Evolutionary conservation across 495 filamentous ascomycete species (phyloP).

Genomic region (Pseudoneurospora amorphoporcata): DNA sequence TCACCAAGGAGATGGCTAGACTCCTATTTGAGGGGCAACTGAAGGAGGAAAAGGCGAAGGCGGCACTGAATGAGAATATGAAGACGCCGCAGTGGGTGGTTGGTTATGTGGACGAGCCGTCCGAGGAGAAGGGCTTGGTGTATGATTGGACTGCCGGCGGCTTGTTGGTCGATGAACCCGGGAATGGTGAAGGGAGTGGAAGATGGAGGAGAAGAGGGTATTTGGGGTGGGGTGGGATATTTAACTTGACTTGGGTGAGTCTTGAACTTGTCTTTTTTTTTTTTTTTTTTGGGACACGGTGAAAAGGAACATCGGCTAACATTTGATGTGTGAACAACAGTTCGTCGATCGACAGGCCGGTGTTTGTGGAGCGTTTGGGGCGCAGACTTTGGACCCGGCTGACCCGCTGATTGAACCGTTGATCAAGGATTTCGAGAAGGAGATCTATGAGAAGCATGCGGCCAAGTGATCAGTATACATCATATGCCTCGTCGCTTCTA

Average conservation of each 20-base stretch:
- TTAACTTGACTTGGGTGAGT: conserved; percentile 25
- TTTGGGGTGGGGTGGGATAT: conserved; percentile 27
- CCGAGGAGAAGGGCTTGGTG: conserved; percentile 2
- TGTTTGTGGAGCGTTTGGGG: conserved; percentile 24
- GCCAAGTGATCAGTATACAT: neutral
- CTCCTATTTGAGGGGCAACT: conserved; percentile 24
- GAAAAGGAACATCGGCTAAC: conserved; percentile 1
- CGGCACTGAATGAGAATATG: conserved; percentile 11
- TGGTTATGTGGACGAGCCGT: conserved; percentile 7
- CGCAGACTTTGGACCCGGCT: conserved; percentile 15
- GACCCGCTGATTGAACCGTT: conserved; percentile 16
- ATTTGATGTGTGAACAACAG: conserved; percentile 5
- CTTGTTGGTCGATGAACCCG: conserved; percentile 14
- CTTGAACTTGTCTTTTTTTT: neutral
- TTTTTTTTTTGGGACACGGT: neutral
- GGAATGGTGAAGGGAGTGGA: conserved; percentile 6
- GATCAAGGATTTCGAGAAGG: conserved; percentile 23
- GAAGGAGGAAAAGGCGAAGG: conserved; percentile 4
- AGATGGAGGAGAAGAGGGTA: conserved; percentile 17
- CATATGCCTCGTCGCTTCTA: too few relatives aligned
- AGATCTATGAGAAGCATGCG: conserved; percentile 15
- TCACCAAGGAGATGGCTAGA: conserved; percentile 14
- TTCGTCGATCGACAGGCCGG: conserved; percentile 26
- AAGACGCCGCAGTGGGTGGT: conserved; percentile 16
- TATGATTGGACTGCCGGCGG: conserved; percentile 27